Conservation (phyloP, 2,329 filamentous ascomycete species). For the Aspergillus vadensis region DNA sequence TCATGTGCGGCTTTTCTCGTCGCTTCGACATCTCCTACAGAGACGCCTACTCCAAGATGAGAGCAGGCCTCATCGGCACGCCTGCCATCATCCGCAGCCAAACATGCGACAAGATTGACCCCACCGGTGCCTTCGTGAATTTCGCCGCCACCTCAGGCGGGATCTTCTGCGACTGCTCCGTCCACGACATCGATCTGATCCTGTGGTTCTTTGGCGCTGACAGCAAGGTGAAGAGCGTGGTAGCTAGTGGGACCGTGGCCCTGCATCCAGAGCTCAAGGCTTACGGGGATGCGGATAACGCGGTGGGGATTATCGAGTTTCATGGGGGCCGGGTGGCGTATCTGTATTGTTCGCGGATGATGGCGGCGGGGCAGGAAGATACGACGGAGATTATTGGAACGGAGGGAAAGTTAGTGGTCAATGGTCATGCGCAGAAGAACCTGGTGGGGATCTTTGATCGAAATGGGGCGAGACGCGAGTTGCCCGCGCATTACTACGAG, state of each 20-base stretch:
- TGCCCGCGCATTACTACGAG: constrained; percentile 64
- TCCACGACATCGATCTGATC: constrained; percentile 69
- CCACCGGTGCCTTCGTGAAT: constrained; percentile 66
- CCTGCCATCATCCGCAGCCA: constrained; percentile 64
- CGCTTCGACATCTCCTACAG: constrained; percentile 68
- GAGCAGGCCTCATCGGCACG: constrained; percentile 59
- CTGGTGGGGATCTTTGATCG: constrained; percentile 60
- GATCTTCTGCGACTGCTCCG: constrained; percentile 70
- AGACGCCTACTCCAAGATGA: constrained; percentile 57
- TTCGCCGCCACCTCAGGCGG: constrained; percentile 67
- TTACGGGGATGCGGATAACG: constrained; percentile 63
- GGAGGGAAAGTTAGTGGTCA: constrained; percentile 63
- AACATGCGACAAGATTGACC: constrained; percentile 67
- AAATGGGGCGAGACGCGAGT: constrained; percentile 58
- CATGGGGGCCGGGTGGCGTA: constrained; percentile 64
- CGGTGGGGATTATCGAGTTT: constrained; percentile 67
- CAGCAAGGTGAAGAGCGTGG: constrained; percentile 56
- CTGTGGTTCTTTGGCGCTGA: constrained; percentile 64
- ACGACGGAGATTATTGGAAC: constrained; percentile 69
- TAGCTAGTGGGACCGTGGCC: constrained; percentile 59
- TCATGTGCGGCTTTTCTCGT: constrained; percentile 67
- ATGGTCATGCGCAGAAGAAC: constrained; percentile 58
- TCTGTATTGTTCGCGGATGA: constrained; percentile 65
- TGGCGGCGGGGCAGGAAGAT: constrained; percentile 68
- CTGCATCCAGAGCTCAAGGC: constrained; percentile 59